Evolutionary conservation across 2,329 filamentous ascomycete species (phyloP).

Genomic region (Aspergillus persii): DNA sequence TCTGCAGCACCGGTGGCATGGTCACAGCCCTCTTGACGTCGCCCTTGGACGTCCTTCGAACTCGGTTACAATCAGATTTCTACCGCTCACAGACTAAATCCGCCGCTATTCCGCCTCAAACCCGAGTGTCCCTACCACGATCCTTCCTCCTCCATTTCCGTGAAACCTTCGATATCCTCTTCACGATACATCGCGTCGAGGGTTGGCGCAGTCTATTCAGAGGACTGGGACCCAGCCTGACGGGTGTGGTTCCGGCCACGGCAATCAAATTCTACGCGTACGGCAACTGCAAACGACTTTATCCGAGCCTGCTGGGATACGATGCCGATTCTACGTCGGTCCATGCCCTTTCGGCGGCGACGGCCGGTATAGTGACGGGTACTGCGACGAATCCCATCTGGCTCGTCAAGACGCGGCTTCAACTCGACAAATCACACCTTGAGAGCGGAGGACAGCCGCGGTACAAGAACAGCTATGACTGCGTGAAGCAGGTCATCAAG

Average conservation of each 20-base stretch:
- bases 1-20: slow-evolving; percentile 63
- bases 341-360: slow-evolving; percentile 35
- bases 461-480: slow-evolving; percentile 66
- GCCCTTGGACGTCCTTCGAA: slow-evolving; percentile 96
- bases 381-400: slow-evolving; percentile 41
- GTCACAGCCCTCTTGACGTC: slow-evolving; percentile 89
- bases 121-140: slow-evolving; percentile 50
- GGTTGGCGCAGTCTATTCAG: slow-evolving; percentile 39
- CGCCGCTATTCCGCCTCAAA: slow-evolving; percentile 54
- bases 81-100: slow-evolving; percentile 70
- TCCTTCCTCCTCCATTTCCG: slow-evolving; percentile 57
- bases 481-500: slow-evolving; percentile 66
- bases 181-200: slow-evolving; percentile 37
- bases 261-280: slow-evolving; percentile 42
- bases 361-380: slow-evolving; percentile 35
- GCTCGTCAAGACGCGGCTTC: slow-evolving; percentile 69
- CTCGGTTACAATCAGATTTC: slow-evolving; percentile 89
- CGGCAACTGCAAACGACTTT: slow-evolving; percentile 38
- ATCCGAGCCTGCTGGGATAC: slow-evolving; percentile 26
- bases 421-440: slow-evolving; percentile 39
- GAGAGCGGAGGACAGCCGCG: slow-evolving; percentile 30
- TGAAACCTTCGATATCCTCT: slow-evolving; percentile 35
- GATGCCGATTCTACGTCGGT: slow-evolving; percentile 31
- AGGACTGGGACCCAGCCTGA: slow-evolving; percentile 38
- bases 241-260: slow-evolving; percentile 39